These are phyloP conservation scores for Corymbia maculata DNA, from an alignment of 345 rosid genomes.

Conservation along the genomic window DNA sequence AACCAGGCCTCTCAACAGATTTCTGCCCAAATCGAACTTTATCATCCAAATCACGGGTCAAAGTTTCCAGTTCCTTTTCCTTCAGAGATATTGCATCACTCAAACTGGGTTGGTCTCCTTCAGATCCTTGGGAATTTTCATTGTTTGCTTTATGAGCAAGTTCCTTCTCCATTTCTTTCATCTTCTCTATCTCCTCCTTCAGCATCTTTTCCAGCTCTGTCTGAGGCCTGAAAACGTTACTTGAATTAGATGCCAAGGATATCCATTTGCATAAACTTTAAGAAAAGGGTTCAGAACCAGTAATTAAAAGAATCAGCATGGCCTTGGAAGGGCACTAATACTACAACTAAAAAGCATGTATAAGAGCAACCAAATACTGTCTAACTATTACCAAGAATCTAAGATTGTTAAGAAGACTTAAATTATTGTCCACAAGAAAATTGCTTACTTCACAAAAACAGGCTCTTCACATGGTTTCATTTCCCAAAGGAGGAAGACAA, in stretches of 20 bases:
- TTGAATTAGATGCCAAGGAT: not conserved
- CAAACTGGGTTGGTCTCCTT: constrained; percentile 18
- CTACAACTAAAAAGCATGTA: not conserved
- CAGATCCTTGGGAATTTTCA: constrained; percentile 28
- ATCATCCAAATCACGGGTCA: constrained; percentile 63
- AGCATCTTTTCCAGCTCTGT: constrained; percentile 66
- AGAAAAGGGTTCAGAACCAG: not conserved
- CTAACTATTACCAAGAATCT: not conserved
- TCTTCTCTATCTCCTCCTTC: constrained; percentile 56
- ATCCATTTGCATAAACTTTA: not conserved
- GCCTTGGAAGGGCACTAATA: not conserved
- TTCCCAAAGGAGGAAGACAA: not conserved
- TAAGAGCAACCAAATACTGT: not conserved
- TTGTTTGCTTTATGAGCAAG: constrained; percentile 7
- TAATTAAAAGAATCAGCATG: not conserved
- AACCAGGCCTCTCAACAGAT: constrained; percentile 71
- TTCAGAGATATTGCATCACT: constrained; percentile 33
- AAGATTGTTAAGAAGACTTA: not conserved
- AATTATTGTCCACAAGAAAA: not conserved
- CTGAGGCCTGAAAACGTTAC: constrained; percentile 57
- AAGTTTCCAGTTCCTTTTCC: constrained; percentile 58
- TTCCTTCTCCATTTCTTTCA: constrained; percentile 41
- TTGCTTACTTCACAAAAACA: not conserved
- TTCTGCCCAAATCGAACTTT: constrained; percentile 74
- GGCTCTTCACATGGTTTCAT: not conserved